Conservation (phyloP, 1,139 yeast species). For the Pichia norvegensis region DNA sequence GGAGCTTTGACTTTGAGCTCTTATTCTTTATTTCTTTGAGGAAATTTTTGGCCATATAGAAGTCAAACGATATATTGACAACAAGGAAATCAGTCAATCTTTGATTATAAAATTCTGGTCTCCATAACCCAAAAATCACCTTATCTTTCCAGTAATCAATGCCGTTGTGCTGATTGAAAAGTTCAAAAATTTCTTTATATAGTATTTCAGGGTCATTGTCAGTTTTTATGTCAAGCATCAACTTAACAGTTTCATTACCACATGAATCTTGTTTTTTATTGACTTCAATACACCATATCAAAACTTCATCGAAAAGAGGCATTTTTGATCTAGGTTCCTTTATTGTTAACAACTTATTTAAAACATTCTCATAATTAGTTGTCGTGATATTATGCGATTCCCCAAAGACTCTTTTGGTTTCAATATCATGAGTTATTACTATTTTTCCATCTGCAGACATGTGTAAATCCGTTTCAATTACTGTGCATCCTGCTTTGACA, state of each 20-base stretch:
- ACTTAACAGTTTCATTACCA: conserved; percentile 28
- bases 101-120: conserved; percentile 49
- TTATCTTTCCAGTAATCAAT: conserved; percentile 55
- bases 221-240: conserved; percentile 80
- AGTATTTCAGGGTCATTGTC: conserved; percentile 54
- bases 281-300: conserved; percentile 49
- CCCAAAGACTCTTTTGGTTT: conserved; percentile 55
- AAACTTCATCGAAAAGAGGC: conserved; percentile 52
- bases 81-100: conserved; percentile 38
- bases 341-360: conserved; percentile 46
- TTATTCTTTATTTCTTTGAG: conserved; percentile 27
- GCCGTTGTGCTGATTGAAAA: conserved; percentile 31
- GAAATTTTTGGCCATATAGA: conserved; percentile 30
- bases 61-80: conserved; percentile 44
- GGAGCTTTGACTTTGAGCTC: conserved; percentile 26
- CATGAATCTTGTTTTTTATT: conserved; percentile 12
- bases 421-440: conserved; percentile 68
- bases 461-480: conserved; percentile 82
- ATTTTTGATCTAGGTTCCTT: conserved; percentile 48
- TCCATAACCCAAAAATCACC: conserved; percentile 80
- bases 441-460: conserved; percentile 63
- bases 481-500: conserved; percentile 56
- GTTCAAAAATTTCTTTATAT: conserved; percentile 43
- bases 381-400: conserved; percentile 36
- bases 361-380: conserved; percentile 34